Conservation (phyloP, 164 flowering plant species). For the Annona squamosa region DNA sequence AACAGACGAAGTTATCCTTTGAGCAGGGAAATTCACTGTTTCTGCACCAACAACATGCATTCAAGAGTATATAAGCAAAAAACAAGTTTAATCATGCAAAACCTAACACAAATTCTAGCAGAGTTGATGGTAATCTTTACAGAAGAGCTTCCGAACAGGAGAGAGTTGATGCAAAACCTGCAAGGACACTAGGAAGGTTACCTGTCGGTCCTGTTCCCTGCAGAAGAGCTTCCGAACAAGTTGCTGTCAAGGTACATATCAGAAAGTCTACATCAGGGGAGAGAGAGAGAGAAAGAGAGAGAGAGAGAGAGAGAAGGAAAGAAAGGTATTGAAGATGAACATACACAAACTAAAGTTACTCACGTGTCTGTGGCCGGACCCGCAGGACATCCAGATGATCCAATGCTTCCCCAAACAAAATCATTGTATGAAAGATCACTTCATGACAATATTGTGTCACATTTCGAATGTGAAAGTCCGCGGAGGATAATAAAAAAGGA, state of each 20-base stretch:
- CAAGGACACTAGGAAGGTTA: background rate
- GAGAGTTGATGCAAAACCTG: background rate
- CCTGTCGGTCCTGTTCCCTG: background rate
- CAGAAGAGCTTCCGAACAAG: conserved; percentile 33
- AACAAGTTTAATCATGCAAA: no score
- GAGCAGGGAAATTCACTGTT: conserved; percentile 40
- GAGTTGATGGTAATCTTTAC: no score
- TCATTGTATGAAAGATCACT: conserved; percentile 86
- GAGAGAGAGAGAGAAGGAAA: no score
- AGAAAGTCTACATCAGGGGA: no score
- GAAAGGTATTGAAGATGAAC: no score
- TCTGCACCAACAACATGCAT: conserved; percentile 6
- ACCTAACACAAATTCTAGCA: no score
- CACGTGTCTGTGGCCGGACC: background rate
- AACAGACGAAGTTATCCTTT: conserved; percentile 31
- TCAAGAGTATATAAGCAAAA: background rate
- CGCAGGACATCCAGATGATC: conserved; percentile 25
- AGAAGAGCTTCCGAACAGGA: no score
- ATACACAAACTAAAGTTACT: background rate
- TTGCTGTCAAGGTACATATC: conserved; percentile 22
- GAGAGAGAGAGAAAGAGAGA: no score
- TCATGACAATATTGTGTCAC: conserved; percentile 6
- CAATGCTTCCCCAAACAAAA: conserved; percentile 41
- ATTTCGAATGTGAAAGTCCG: background rate
- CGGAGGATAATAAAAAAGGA: no score